Base-by-base conservation (phyloP, 179 eudicot species). In the Sideroxylon spinosum region DNA sequence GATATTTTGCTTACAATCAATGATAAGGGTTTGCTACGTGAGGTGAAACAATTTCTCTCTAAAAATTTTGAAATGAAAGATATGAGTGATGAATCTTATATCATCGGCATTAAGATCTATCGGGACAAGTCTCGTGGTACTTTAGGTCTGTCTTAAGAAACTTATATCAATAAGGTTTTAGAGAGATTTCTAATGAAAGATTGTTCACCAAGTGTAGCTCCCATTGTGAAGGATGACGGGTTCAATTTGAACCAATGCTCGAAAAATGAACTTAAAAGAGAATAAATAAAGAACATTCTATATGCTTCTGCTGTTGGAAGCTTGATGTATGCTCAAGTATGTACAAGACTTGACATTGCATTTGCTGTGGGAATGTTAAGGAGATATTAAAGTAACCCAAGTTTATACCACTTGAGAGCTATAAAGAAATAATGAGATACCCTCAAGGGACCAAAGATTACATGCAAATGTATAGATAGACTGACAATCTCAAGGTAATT, bases 301-400 rank as follows among this genome's bases (percentile, higher is more conserved):
- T 56, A 56, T 56, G 60, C 5, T 56, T 56, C 3, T 56, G 60
- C 19, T 56, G 17, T 1, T 16, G 60, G 49, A 26, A 68, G 71
- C 19, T 19, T 68, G 4, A 68, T 68, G 71, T 26, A 68, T 26
- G 44, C 4, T 68, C 9, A 68, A 49, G 71, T 68, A 4, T 68
- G 71, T 49, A 68, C 49, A 68, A 68, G 71, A 0, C 71, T 8
- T 32, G 19, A 68, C 25, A 70, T 70, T 44, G 73, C 56, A 44
- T 28, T 70, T 70, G 52, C 56, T 0, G 23, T 70, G 14, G 56
- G 73, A 46, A 70, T 70, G 73, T 19, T 70, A n/a, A 25, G 73
- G 14, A 9, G 26, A 46, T 70, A 70, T 70, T 55, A 70, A 10
- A 70, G 73, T 70, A 70, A 70, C 16, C 73, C 4, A 70, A 55